Percentiles rank a stretch among this genome's conserved stretches.
These are phyloP conservation scores for Leonotis leonurus DNA, from an alignment of 257 asterid genomes.

Conservation along the genomic window DNA sequence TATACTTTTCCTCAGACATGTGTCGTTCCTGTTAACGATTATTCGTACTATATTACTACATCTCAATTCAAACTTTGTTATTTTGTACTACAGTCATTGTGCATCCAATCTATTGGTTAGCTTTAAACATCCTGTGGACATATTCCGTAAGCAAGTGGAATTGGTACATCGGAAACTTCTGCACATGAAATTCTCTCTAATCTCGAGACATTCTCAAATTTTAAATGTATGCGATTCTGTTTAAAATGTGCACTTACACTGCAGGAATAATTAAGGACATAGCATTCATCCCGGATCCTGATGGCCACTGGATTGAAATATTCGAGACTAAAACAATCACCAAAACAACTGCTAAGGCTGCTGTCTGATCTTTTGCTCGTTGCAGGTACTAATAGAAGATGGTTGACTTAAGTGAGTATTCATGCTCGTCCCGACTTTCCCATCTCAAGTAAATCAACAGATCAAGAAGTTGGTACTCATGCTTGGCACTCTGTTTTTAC, in stretches of 20 bases:
- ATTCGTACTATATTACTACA: neutral
- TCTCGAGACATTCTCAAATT: too few species aligned
- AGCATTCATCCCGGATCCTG: conserved; percentile 85
- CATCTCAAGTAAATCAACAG: neutral
- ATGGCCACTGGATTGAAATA: conserved; percentile 93
- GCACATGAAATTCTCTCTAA: too few species aligned
- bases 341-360: conserved; percentile 36
- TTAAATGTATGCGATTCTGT: neutral
- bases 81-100: neutral
- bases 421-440: neutral
- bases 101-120: neutral
- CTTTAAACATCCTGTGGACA: neutral
- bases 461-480: neutral
- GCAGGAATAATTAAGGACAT: conserved; percentile 71
- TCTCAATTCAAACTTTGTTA: neutral
- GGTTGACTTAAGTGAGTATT: neutral
- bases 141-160: neutral
- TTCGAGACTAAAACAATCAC: conserved; percentile 51
- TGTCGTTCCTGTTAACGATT: neutral
- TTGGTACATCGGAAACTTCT: neutral
- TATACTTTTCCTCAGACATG: neutral
- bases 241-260: neutral
- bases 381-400: too few species aligned
- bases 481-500: neutral
- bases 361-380: conserved; percentile 31